Evolutionary conservation across 2,329 filamentous ascomycete species (phyloP), one percentile per base, ranked within the genome.

Genomic region (Phialophora expanda): DNA sequence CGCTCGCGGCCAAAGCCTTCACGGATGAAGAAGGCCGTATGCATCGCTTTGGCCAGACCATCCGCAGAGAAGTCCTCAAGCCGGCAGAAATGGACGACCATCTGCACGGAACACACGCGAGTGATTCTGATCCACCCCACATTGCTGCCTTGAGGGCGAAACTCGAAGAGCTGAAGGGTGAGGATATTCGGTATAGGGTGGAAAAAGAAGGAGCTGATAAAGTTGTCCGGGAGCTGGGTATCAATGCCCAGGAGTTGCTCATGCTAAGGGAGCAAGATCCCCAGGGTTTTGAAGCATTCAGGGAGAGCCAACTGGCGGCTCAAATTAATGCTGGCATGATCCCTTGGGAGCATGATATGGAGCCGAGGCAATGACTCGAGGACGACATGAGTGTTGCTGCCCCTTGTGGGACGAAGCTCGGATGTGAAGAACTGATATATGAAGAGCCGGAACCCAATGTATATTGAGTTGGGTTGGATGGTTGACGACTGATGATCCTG

Each of bases 21-120:
- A 84, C 85, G 0, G 83, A 87, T 54, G 89, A 91, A 78, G 89
- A 91, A 83, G 89, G 89, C 34, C 86, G 86, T 34, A 84, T 91
- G 71, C 89, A 90, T 73, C 86, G 89, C 28, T 83, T 91, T 44
- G 87, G 88, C 32, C 88, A 90, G 72, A 83, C 85, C 69, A 80
- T 91, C 53, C 86, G 88, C 22, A 86, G 87, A 50, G 86, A 89
- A 65, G 82, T 90, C 44, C 78, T 90, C 51, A 79, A 81, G 17
- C 80, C 83, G 3, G 79, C 82, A 3, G 67, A 66, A 6, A 71
- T 80, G 2, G 79, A 82, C 60, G 73, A 78, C 41, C 64, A 74
- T 72, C 67, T 74, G 58, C 74, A 80, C 44, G 75, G 77, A 24
- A 74, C 75, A 1, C 74, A 74, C 1, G 75, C 74, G 5, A 72